Percentiles rank a stretch among this genome's conserved stretches.
Conservation (phyloP, 148 eudicot genomes). For the Gaultheria prostrata region DNA sequence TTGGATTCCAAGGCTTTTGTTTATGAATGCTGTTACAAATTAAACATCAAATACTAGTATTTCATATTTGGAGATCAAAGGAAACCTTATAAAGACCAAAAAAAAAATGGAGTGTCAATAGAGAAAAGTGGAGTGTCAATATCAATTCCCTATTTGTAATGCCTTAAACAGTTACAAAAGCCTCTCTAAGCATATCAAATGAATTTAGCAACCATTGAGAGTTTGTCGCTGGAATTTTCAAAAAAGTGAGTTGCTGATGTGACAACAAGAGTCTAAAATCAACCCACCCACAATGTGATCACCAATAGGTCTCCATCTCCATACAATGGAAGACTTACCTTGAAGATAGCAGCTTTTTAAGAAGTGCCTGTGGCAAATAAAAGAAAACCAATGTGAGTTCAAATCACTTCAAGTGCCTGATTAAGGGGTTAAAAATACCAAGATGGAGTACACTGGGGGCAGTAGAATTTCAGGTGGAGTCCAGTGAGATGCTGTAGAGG, state of each 20-base stretch:
- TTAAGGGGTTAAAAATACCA: not conserved
- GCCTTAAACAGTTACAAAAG: no score
- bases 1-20: no score
- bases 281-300: constrained; percentile 5
- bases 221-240: not conserved
- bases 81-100: no score
- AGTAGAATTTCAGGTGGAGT: not conserved
- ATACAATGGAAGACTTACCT: not conserved
- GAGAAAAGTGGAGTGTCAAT: no score
- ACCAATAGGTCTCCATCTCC: constrained; percentile 5
- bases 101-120: no score
- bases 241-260: not conserved
- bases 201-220: not conserved
- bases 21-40: no score
- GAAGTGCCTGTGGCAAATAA: not conserved
- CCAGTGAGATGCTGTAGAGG: no score
- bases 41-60: no score
- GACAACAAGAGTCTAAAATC: not conserved
- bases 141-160: no score
- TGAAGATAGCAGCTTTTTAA: not conserved
- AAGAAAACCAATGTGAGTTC: not conserved
- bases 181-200: not conserved
- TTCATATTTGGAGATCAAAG: no score
- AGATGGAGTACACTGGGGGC: not conserved
- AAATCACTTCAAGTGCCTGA: not conserved